Evolutionary conservation across 202 grass and related monocot species (phyloP), one percentile per base, ranked within the genome.

Genomic region (Carex sylvatica): DNA sequence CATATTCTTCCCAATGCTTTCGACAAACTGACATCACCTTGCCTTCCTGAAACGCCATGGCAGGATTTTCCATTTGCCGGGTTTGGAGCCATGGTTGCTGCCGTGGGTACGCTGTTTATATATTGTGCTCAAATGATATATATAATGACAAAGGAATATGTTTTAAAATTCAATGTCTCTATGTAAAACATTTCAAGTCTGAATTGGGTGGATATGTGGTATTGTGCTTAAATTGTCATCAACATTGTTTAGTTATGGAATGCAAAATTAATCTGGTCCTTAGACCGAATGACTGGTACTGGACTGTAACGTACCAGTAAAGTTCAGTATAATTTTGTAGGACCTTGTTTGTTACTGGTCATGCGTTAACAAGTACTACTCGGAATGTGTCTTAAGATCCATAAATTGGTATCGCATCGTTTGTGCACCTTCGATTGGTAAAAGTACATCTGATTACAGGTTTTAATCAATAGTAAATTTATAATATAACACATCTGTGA

Each of bases 1-100:
- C 94, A 94, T 77, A 91, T 97, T 61, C 66, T 97, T 0, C 91
- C 94, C 5, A 89, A 90, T 61, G 91, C 89, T 6, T 93, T 93
- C 65, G 82, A 91, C 0, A 92, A 88, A 28, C 88, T 97, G 16
- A 70, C 30, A 1, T 89, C 89, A 0, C 4, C 63, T 0, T 97
- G 94, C 72, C 81, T 97, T 30, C 19, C 9, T 0, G 3, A 16
- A 1, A 38, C 12, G 0, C 90, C 90, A 0, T 97, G 94, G 94
- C 1, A 52, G 68, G 8, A 36, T 6, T 97, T 97, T 19, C 93
- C 91, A 0, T 97, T 97, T 81, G 91, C 87, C 0, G 91, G 93
- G 0, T 74, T 94, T 38, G 86, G 69, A 0, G 91, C 94, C 20
- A 97, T 94, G 94, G 80, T 92, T 46, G 86, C 82, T 58, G 89